These are phyloP conservation scores for Geosmithia flava DNA, from an alignment of 2,329 filamentous ascomycete species.

Conservation along the genomic window DNA sequence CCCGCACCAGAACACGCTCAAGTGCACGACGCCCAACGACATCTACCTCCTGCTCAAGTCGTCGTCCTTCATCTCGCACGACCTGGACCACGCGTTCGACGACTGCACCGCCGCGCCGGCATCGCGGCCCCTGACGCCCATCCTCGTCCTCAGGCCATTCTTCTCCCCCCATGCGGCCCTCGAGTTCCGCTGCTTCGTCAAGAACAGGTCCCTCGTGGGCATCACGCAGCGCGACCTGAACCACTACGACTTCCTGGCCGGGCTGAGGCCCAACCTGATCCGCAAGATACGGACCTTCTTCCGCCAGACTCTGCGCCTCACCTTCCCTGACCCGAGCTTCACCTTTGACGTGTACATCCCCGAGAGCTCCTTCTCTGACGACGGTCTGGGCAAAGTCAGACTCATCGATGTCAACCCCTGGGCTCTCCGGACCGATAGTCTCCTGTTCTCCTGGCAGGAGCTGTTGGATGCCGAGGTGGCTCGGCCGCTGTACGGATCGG, in stretches of 20 bases:
- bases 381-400: constrained; percentile 61
- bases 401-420: constrained; percentile 94
- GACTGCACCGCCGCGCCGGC: constrained; percentile 34
- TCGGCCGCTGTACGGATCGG: constrained; percentile 38
- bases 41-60: constrained; percentile 90
- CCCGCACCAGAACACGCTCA: constrained; percentile 74
- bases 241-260: constrained; percentile 69
- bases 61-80: constrained; percentile 88
- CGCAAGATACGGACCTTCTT: constrained; percentile 69
- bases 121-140: constrained; percentile 48
- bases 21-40: constrained; percentile 80
- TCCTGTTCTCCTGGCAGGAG: constrained; percentile 86
- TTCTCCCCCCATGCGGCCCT: constrained; percentile 81
- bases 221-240: constrained; percentile 86
- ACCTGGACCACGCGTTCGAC: constrained; percentile 87
- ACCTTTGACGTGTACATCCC: constrained; percentile 91
- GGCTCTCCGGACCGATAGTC: constrained; percentile 76
- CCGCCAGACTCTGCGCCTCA: constrained; percentile 55
- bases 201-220: constrained; percentile 65
- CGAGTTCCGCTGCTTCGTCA: constrained; percentile 94
- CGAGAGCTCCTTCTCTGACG: constrained; percentile 38
- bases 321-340: constrained; percentile 76
- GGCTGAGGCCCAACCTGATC: constrained; percentile 52
- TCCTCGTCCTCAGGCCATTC: constrained; percentile 78
- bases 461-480: constrained; percentile 61